A percentile compares a stretch with the other conserved stretches of the same genome.
phyloP scores from a whole-genome alignment of 2,329 filamentous ascomycete genomes.

The Paramyrothecium roridum region DNA sequence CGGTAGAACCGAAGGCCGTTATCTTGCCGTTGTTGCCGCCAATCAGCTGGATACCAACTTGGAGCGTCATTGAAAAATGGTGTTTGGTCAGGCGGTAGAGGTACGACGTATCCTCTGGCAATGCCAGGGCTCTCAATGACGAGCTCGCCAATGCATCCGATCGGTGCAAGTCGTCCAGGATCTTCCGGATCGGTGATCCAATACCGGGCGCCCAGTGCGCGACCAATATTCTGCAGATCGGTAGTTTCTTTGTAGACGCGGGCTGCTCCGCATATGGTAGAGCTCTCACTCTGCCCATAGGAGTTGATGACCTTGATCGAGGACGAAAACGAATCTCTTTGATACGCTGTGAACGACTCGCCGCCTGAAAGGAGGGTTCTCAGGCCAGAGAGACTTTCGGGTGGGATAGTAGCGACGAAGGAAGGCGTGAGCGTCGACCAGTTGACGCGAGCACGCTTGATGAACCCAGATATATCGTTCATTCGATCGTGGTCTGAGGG shows the following conservation, averaged over 20 bases:
- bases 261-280: slow-evolving; percentile 4
- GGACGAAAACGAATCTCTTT: slow-evolving; percentile 5
- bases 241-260: background rate
- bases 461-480: slow-evolving; percentile 12
- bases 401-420: slow-evolving; percentile 4
- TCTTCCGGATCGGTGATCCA: slow-evolving; percentile 13
- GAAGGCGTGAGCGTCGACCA: slow-evolving; percentile 13
- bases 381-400: slow-evolving; percentile 1
- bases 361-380: slow-evolving; percentile 1
- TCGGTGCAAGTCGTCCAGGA: background rate
- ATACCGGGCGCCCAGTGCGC: background rate
- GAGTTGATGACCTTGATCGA: slow-evolving; percentile 33
- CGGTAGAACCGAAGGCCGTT: slow-evolving; percentile 29
- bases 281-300: slow-evolving; percentile 29
- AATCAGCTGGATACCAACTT: background rate
- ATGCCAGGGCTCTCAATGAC: slow-evolving; percentile 16
- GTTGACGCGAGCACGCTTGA: slow-evolving; percentile 8
- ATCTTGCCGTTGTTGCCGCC: background rate
- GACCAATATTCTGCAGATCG: slow-evolving; percentile 7
- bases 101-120: slow-evolving; percentile 10
- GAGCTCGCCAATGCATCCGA: slow-evolving; percentile 14
- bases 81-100: slow-evolving; percentile 2
- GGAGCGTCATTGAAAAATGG: slow-evolving; percentile 1
- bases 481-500: slow-evolving; percentile 15
- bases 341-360: slow-evolving; percentile 13